A percentile compares a stretch with the other conserved stretches of the same genome.
phyloP scores from a whole-genome alignment of 306 rosid genomes.

The Abrus pulchellus region DNA sequence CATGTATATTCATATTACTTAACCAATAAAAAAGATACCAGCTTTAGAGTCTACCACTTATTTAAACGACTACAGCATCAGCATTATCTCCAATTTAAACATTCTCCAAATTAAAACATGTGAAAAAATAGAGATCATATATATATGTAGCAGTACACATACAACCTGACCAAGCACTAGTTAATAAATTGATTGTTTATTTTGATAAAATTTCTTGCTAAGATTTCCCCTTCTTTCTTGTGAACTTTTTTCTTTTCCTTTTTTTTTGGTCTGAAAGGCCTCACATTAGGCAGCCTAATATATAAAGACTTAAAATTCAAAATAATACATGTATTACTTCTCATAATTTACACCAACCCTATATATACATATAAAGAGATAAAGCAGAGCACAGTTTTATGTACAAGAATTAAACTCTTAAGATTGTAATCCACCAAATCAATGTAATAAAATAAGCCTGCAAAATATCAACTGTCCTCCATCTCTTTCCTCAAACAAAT shows the following conservation, averaged over 20 bases:
- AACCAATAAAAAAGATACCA: not conserved
- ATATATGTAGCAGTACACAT: not conserved
- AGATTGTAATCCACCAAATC: constrained; percentile 30
- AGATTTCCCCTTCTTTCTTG: constrained; percentile 27
- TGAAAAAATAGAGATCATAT: not conserved
- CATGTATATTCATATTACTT: constrained; percentile 4
- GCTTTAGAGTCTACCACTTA: constrained; percentile 12
- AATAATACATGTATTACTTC: not conserved
- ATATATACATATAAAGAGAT: constrained; percentile 1
- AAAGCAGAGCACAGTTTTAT: constrained; percentile 26
- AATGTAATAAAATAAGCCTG: constrained; percentile 6
- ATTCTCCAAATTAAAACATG: constrained; percentile 5
- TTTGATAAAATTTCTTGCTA: constrained; percentile 20
- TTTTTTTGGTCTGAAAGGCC: not conserved
- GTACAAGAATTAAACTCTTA: constrained; percentile 26
- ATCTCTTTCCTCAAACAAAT: constrained; percentile 19
- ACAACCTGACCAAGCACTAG: constrained; percentile 23
- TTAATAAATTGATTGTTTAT: constrained; percentile 24
- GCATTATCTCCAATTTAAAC: constrained; percentile 13
- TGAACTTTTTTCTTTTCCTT: not conserved
- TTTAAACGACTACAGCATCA: constrained; percentile 7
- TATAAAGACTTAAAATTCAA: constrained; percentile 12
- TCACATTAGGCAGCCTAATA: not conserved
- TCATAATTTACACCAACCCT: constrained; percentile 8
- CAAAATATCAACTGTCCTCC: constrained; percentile 5